Conservation (phyloP, 345 rosid genomes). For the Noccaea bulbosa region DNA sequence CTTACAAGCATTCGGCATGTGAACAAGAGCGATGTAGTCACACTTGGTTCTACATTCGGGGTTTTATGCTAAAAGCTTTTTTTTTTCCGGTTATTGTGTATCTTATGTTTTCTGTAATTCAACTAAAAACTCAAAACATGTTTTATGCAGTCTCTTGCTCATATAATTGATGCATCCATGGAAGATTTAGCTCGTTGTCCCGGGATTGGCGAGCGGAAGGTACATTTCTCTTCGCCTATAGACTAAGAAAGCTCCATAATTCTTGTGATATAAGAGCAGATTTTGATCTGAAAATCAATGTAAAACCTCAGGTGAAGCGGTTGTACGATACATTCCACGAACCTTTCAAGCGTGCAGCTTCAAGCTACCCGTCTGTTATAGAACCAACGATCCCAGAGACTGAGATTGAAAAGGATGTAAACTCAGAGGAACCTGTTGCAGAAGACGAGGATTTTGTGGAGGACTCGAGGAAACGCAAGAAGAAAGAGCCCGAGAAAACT, state of each 20-base stretch:
- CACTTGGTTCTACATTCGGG: constrained; percentile 96
- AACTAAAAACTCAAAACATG: constrained; percentile 9
- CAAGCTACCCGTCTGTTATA: constrained; percentile 51
- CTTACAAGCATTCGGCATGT: constrained; percentile 80
- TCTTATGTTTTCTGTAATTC: not conserved
- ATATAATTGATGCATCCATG: constrained; percentile 93
- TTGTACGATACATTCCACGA: constrained; percentile 91
- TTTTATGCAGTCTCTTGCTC: constrained; percentile 69
- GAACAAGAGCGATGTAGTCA: constrained; percentile 93
- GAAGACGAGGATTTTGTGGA: constrained; percentile 52
- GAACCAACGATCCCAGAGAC: constrained; percentile 52
- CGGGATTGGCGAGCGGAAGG: constrained; percentile 97
- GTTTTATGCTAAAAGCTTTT: constrained; percentile 43
- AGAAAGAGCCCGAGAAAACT: constrained; percentile 63
- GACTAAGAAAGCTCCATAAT: not conserved
- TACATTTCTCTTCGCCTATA: constrained; percentile 18
- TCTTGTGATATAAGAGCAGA: not conserved
- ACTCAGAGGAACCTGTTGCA: constrained; percentile 46
- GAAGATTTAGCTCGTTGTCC: constrained; percentile 96
- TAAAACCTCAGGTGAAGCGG: constrained; percentile 68
- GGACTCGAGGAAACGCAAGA: constrained; percentile 52
- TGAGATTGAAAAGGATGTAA: constrained; percentile 48
- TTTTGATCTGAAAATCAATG: not conserved
- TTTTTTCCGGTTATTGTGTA: not conserved
- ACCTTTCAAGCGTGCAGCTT: constrained; percentile 78